Conservation (phyloP, 2,329 filamentous ascomycete species). For the Thelonectria rubi region DNA sequence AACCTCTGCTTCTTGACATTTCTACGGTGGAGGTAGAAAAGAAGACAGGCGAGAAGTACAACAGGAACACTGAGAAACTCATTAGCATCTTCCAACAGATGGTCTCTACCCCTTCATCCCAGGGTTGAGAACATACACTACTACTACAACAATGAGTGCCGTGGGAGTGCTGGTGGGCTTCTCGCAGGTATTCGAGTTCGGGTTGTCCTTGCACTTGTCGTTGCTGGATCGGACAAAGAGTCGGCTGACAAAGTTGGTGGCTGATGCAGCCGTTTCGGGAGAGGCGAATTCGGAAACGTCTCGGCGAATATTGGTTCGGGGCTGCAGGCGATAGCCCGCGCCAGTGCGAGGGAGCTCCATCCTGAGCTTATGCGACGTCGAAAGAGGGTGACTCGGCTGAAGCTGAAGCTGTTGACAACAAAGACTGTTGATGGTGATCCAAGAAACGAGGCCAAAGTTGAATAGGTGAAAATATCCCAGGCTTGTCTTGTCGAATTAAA, state of each 20-base stretch:
- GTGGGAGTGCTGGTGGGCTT: conserved; percentile 65
- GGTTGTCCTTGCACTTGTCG: conserved; percentile 33
- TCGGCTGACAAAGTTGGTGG: conserved; percentile 32
- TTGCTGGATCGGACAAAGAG: conserved; percentile 29
- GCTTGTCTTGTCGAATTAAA: conserved; percentile 27
- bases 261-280: conserved; percentile 10
- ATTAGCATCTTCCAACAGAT: conserved; percentile 28
- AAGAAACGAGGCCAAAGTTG: conserved; percentile 16
- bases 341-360: conserved; percentile 35
- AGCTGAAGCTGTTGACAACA: conserved; percentile 11
- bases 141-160: conserved; percentile 73
- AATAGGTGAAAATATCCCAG: conserved; percentile 15
- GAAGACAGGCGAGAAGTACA: conserved; percentile 68
- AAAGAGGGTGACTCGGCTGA: conserved; percentile 12
- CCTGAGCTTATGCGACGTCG: conserved; percentile 6
- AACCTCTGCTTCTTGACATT: conserved; percentile 74
- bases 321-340: conserved; percentile 38
- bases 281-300: conserved; percentile 19
- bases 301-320: conserved; percentile 41
- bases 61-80: conserved; percentile 74
- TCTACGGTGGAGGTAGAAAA: conserved; percentile 82
- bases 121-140: conserved; percentile 66
- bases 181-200: conserved; percentile 60
- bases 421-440: conserved; percentile 26
- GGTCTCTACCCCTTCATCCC: conserved; percentile 4